Percentiles rank a stretch among this genome's conserved stretches.
Conservation (phyloP, 192 early-diverging fungal genomes). For the Piromyces finnis region DNA sequence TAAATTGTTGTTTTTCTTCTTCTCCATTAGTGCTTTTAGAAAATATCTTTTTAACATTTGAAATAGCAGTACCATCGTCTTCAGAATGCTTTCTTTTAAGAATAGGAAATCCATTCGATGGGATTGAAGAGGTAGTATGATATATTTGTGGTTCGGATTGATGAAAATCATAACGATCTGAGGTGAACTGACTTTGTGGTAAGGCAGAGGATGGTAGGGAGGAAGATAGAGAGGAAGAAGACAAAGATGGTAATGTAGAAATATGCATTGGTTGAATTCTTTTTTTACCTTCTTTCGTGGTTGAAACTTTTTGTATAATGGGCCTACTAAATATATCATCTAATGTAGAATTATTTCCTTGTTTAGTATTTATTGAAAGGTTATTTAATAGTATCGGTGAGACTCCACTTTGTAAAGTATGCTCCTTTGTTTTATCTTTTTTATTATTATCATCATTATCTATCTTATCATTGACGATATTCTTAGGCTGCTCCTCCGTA, state of each 20-base stretch:
- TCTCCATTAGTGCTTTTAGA: not conserved
- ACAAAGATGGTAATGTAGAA: conserved; percentile 3
- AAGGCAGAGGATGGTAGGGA: not conserved
- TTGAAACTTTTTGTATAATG: conserved; percentile 18
- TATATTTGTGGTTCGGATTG: not conserved
- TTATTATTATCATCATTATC: not conserved
- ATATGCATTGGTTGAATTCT: conserved; percentile 60
- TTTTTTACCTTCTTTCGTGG: conserved; percentile 65
- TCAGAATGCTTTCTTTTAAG: not conserved
- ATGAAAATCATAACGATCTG: not conserved
- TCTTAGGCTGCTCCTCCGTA: too few species aligned
- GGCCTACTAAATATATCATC: conserved; percentile 14
- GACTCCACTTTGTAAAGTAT: not conserved
- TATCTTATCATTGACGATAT: not conserved
- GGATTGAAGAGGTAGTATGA: not conserved
- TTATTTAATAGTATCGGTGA: not conserved
- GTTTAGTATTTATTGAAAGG: not conserved
- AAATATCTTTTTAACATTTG: not conserved
- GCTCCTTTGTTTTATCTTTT: not conserved
- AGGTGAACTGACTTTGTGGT: not conserved
- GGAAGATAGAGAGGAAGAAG: not conserved
- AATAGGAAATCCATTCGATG: not conserved
- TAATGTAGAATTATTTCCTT: not conserved
- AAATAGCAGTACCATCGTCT: not conserved
- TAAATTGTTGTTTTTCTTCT: not conserved